These are phyloP conservation scores for Aspergillus persii DNA, from an alignment of 2,329 filamentous ascomycete species.

Conservation along the genomic window DNA sequence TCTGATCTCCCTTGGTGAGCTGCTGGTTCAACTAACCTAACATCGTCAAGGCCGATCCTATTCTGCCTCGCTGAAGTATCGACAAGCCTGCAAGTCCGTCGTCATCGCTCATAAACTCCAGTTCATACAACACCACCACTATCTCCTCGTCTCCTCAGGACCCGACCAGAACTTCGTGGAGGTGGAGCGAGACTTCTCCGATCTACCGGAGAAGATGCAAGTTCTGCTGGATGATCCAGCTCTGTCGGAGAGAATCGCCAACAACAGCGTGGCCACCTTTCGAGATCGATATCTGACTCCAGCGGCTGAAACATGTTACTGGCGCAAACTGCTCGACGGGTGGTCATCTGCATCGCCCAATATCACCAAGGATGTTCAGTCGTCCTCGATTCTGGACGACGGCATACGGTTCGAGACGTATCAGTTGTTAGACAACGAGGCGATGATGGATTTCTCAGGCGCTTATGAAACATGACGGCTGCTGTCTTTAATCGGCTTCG, in stretches of 20 bases:
- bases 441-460: background rate
- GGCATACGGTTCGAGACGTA: conserved; percentile 34
- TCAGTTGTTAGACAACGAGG: conserved; percentile 17
- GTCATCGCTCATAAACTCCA: conserved; percentile 48
- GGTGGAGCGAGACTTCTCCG: conserved; percentile 54
- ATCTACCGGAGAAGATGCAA: conserved; percentile 45
- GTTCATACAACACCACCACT: conserved; percentile 50
- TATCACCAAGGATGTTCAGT: conserved; percentile 17
- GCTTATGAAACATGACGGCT: background rate
- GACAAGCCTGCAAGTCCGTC: conserved; percentile 50
- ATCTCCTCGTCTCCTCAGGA: conserved; percentile 43
- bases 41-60: conserved; percentile 39
- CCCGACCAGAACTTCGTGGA: conserved; percentile 49
- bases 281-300: conserved; percentile 51
- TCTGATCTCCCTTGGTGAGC: too few relatives aligned
- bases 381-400: conserved; percentile 10
- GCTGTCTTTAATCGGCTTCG: too few relatives aligned
- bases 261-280: conserved; percentile 46
- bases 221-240: conserved; percentile 37
- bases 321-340: conserved; percentile 44
- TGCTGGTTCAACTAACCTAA: background rate
- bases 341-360: conserved; percentile 23
- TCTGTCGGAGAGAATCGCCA: conserved; percentile 45
- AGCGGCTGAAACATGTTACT: conserved; percentile 53
- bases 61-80: conserved; percentile 51